These are phyloP conservation scores for Coniochaeta sp. DNA, from an alignment of 2,329 filamentous ascomycete species.

Conservation along the genomic window DNA sequence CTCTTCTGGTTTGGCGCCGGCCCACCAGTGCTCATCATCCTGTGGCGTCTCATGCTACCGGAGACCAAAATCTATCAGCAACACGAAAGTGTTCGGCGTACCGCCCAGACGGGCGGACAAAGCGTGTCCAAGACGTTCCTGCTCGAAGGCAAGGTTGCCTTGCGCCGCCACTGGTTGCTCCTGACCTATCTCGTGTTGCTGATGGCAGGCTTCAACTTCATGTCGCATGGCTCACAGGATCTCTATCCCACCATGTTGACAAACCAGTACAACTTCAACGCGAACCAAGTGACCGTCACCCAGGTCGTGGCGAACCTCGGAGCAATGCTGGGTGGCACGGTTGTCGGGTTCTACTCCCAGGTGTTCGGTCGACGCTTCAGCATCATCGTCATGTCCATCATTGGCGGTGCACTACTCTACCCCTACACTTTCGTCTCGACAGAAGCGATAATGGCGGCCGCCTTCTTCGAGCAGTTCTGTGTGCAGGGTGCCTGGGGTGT, in stretches of 20 bases:
- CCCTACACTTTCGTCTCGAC: constrained; percentile 67
- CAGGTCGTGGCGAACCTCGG: constrained; percentile 68
- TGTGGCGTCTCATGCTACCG: constrained; percentile 68
- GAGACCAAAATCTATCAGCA: constrained; percentile 71
- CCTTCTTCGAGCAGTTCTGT: constrained; percentile 79
- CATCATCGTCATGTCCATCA: constrained; percentile 56
- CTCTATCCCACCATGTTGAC: constrained; percentile 54
- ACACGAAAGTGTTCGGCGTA: constrained; percentile 52
- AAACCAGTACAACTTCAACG: constrained; percentile 45
- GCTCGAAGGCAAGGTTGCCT: constrained; percentile 68
- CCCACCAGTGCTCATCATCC: constrained; percentile 73
- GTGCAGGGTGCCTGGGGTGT: constrained; percentile 73
- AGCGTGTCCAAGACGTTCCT: constrained; percentile 63
- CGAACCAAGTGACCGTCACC: constrained; percentile 57
- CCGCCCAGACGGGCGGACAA: constrained; percentile 12
- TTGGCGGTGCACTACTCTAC: constrained; percentile 73
- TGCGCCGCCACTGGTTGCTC: constrained; percentile 74
- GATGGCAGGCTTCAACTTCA: constrained; percentile 90
- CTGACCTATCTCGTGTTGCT: constrained; percentile 76
- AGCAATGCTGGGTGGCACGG: constrained; percentile 60
- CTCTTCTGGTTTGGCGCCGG: constrained; percentile 85
- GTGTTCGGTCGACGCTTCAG: constrained; percentile 62
- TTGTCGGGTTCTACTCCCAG: constrained; percentile 61
- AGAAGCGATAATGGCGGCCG: constrained; percentile 64
- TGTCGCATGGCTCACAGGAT: constrained; percentile 70